A percentile compares a stretch with the other conserved stretches of the same genome.
These are phyloP conservation scores for Hebeloma cylindrosporum DNA, from an alignment of 768 basidiomycete genomes.

Conservation along the genomic window DNA sequence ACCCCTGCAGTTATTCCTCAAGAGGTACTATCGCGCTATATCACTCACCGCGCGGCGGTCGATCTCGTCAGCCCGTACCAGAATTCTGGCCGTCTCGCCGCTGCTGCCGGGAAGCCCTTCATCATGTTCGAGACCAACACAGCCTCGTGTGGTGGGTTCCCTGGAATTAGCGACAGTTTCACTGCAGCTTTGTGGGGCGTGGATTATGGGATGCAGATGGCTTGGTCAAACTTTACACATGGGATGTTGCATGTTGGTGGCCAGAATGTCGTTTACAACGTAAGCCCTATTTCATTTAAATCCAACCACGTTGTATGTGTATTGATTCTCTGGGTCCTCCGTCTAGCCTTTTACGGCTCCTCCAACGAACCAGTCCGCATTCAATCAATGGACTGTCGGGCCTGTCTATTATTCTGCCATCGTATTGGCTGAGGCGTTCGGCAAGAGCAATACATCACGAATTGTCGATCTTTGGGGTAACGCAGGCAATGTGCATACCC, in stretches of 20 bases:
- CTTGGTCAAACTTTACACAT: conserved; percentile 53
- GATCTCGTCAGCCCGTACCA: conserved; percentile 55
- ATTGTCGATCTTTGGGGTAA: conserved; percentile 19
- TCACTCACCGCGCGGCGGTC: conserved; percentile 54
- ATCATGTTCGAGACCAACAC: conserved; percentile 74
- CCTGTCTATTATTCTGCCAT: conserved; percentile 72
- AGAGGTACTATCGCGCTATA: conserved; percentile 53
- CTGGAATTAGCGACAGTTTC: conserved; percentile 60
- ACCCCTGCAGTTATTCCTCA: no score
- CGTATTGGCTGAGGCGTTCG: conserved; percentile 67
- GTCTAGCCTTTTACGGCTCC: conserved; percentile 28
- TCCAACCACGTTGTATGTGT: not conserved
- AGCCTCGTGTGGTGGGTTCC: conserved; percentile 68
- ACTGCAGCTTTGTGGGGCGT: conserved; percentile 65
- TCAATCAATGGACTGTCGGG: conserved; percentile 71
- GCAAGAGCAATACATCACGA: conserved; percentile 58
- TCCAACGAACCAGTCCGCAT: conserved; percentile 51
- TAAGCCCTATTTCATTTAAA: conserved; percentile 29
- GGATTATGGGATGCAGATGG: conserved; percentile 65
- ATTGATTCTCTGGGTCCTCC: not conserved
- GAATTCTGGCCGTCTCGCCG: conserved; percentile 45
- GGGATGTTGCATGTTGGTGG: conserved; percentile 63
- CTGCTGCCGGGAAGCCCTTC: conserved; percentile 43
- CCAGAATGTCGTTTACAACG: conserved; percentile 67
- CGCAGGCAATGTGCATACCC: conserved; percentile 26